Evolutionary conservation across 306 rosid genomes (phyloP).

Genomic region (Citrullus amarus): DNA sequence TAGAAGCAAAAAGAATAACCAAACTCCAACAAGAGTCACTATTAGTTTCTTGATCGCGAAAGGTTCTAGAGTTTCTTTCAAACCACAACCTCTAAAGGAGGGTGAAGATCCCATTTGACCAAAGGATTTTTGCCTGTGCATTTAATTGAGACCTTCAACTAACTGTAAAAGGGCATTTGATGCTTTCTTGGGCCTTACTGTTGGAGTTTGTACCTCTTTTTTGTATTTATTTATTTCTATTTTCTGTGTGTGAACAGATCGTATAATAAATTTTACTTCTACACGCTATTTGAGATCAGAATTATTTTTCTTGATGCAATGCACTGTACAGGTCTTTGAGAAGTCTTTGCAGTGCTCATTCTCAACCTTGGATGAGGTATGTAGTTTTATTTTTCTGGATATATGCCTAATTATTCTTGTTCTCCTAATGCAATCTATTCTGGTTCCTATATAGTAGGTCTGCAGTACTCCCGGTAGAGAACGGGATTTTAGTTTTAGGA

Average conservation of each 20-base stretch:
- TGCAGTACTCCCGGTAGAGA: background rate
- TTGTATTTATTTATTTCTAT: background rate
- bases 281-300: background rate
- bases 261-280: background rate
- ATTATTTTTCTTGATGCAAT: background rate
- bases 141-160: too few relatives aligned
- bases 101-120: too few relatives aligned
- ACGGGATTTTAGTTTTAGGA: background rate
- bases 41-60: too few relatives aligned
- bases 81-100: too few relatives aligned
- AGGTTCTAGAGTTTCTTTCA: too few relatives aligned
- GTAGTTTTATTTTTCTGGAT: background rate
- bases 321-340: constrained; percentile 52
- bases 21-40: too few relatives aligned
- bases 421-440: background rate
- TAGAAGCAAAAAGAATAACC: too few relatives aligned
- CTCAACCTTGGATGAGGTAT: constrained; percentile 74
- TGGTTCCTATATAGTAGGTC: background rate
- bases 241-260: background rate
- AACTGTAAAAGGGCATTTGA: too few relatives aligned
- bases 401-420: background rate
- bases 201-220: background rate
- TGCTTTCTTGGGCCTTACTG: background rate
- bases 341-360: constrained; percentile 57
- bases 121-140: too few relatives aligned